phyloP scores from a whole-genome alignment of 2,329 filamentous ascomycete species.

The Pseudogymnoascus sp. region DNA sequence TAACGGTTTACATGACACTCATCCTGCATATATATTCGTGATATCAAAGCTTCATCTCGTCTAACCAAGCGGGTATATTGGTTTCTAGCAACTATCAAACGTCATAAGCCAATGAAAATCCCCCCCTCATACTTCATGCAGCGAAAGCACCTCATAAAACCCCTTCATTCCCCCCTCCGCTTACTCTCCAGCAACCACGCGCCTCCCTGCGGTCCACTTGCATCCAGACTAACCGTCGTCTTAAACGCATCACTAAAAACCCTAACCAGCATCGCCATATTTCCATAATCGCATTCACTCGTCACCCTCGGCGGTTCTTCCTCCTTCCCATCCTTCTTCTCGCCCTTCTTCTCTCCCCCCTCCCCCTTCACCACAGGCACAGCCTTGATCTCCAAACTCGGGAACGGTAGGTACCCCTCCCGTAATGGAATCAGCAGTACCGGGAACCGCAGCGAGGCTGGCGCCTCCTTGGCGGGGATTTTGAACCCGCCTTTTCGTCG shows the following conservation, averaged over 20 bases:
- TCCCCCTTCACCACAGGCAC: conserved; percentile 32
- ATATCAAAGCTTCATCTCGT: not conserved
- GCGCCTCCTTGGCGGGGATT: conserved; percentile 45
- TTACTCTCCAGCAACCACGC: conserved; percentile 62
- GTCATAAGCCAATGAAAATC: not conserved
- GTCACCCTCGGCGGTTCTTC: conserved; percentile 33
- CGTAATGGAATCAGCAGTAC: conserved; percentile 74
- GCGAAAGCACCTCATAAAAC: not conserved
- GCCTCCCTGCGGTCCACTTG: conserved; percentile 57
- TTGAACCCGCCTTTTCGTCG: conserved; percentile 72
- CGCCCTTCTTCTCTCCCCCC: conserved; percentile 16
- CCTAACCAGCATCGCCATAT: conserved; percentile 67
- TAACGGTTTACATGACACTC: not conserved
- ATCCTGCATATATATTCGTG: not conserved
- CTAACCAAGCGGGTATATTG: conserved; percentile 6
- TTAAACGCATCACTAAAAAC: conserved; percentile 65
- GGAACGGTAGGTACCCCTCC: conserved; percentile 70
- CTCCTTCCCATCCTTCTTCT: conserved; percentile 17
- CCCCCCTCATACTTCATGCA: not conserved
- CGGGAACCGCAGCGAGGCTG: conserved; percentile 47
- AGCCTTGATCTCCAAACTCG: conserved; percentile 69
- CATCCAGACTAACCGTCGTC: conserved; percentile 67
- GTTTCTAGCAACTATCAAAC: not conserved
- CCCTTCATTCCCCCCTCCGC: conserved; percentile 17
- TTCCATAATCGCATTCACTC: conserved; percentile 75